phyloP scores from a whole-genome alignment of 345 rosid species.

The Crucihimalaya himalaica region DNA sequence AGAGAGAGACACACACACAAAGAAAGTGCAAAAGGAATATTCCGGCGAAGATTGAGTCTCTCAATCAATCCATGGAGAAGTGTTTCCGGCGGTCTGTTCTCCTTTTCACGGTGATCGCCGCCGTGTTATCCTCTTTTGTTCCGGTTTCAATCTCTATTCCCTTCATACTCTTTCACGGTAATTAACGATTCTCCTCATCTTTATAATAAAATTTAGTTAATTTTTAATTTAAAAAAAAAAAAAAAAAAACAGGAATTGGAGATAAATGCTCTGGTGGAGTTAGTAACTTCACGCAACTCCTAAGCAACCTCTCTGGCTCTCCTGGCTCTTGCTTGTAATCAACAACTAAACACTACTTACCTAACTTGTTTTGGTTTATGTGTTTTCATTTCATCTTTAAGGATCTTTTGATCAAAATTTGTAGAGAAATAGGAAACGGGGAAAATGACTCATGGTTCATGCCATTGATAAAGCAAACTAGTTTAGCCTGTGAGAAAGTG shows the following conservation, averaged over 20 bases:
- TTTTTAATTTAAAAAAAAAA: neutral
- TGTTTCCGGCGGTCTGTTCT: slow-evolving; percentile 3
- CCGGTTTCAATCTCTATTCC: slow-evolving; percentile 58
- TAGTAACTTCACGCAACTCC: slow-evolving; percentile 58
- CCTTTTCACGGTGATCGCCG: slow-evolving; percentile 33
- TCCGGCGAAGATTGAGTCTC: slow-evolving; percentile 2
- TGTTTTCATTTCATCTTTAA: slow-evolving; percentile 4
- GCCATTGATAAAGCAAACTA: slow-evolving; percentile 57
- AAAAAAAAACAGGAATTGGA: slow-evolving; percentile 57
- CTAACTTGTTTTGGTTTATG: neutral
- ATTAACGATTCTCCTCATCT: neutral
- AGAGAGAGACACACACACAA: neutral
- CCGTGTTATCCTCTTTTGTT: slow-evolving; percentile 24
- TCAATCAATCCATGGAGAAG: slow-evolving; percentile 9
- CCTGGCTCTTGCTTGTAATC: slow-evolving; percentile 75
- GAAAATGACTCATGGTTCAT: slow-evolving; percentile 81
- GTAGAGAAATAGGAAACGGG: slow-evolving; percentile 86
- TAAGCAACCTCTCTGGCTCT: slow-evolving; percentile 59
- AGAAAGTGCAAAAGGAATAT: neutral
- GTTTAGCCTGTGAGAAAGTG: slow-evolving; percentile 46
- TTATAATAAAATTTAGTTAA: neutral
- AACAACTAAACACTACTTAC: slow-evolving; percentile 4
- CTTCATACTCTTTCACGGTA: slow-evolving; percentile 77
- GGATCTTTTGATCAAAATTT: neutral
- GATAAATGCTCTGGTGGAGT: slow-evolving; percentile 75